Conservation (phyloP, 2,329 filamentous ascomycete genomes). For the Samsoniella hepiali region DNA sequence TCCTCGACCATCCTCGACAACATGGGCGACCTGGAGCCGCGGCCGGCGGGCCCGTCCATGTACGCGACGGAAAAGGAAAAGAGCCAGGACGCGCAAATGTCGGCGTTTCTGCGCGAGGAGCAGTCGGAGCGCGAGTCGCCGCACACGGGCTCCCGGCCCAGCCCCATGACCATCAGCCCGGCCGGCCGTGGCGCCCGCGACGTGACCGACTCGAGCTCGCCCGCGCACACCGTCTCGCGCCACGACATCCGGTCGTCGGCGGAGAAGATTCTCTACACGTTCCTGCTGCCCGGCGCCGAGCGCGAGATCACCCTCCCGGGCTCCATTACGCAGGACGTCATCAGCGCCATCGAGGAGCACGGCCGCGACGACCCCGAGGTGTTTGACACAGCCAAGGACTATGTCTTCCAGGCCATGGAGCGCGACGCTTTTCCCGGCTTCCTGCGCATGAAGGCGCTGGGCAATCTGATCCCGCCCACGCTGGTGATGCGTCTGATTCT, state of each 20-base stretch:
- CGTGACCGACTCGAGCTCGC: conserved; percentile 74
- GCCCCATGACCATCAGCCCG: conserved; percentile 55
- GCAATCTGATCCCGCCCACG: conserved; percentile 90
- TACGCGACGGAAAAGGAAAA: conserved; percentile 68
- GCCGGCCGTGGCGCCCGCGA: conserved; percentile 50
- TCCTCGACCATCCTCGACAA: conserved; percentile 77
- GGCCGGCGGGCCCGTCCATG: conserved; percentile 58
- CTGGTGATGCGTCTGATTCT: conserved; percentile 82
- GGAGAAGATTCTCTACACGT: conserved; percentile 98
- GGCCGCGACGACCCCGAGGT: conserved; percentile 94
- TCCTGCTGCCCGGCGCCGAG: conserved; percentile 89
- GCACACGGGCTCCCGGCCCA: conserved; percentile 48
- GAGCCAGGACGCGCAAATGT: conserved; percentile 84
- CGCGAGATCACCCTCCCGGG: conserved; percentile 92
- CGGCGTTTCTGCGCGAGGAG: conserved; percentile 77
- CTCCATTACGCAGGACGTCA: conserved; percentile 81
- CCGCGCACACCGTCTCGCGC: conserved; percentile 77
- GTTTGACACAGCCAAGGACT: conserved; percentile 96
- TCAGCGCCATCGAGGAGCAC: conserved; percentile 81
- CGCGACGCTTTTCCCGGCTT: conserved; percentile 98
- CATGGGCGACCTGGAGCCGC: conserved; percentile 62
- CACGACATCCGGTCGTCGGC: conserved; percentile 90
- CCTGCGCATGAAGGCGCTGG: conserved; percentile 87
- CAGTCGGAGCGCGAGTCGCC: conserved; percentile 52
- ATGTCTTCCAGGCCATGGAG: conserved; percentile 99